Conservation (phyloP, 2,329 filamentous ascomycete genomes). For the Talaromyces pinophilus region DNA sequence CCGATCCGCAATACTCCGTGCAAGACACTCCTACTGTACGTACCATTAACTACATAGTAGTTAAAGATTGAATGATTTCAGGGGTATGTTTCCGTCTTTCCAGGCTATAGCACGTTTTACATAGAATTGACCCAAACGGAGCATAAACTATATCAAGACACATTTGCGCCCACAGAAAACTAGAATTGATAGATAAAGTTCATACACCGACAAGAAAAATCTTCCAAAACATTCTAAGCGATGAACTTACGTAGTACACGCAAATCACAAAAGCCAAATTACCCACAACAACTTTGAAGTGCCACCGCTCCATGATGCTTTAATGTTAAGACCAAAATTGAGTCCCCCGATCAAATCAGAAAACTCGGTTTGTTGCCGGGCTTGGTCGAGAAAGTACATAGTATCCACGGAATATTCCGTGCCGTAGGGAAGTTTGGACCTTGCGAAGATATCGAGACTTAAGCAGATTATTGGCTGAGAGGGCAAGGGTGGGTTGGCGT, state of each 20-base stretch:
- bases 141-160: background rate
- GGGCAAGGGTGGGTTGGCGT: background rate
- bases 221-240: background rate
- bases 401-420: background rate
- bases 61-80: background rate
- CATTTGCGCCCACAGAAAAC: background rate
- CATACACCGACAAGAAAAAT: background rate
- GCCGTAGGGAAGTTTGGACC: background rate
- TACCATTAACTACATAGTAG: background rate
- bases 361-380: background rate
- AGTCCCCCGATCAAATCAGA: slow-evolving; percentile 1
- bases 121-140: background rate
- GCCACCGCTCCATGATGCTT: background rate
- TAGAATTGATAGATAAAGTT: background rate
- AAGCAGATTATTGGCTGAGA: background rate
- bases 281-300: background rate
- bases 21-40: background rate
- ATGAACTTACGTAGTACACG: background rate
- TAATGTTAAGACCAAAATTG: background rate
- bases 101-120: background rate
- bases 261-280: background rate
- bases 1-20: slow-evolving; percentile 2
- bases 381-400: background rate
- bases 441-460: background rate
- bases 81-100: background rate